Evolutionary conservation across 2,329 filamentous ascomycete species (phyloP).

Genomic region (Claviceps sp.): DNA sequence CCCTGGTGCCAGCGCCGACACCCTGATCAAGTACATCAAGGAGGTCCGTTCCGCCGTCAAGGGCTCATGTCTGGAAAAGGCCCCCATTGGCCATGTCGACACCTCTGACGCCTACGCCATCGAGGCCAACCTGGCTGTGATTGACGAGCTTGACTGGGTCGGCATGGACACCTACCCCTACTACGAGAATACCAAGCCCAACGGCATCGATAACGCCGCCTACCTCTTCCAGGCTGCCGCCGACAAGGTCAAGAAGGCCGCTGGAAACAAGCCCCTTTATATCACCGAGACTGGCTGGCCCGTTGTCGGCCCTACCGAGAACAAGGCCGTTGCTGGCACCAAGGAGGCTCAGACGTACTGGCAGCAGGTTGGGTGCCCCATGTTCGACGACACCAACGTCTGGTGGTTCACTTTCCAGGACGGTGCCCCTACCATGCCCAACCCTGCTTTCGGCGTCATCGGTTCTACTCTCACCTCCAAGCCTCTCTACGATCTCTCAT

Average conservation of each 20-base stretch:
- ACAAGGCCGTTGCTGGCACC: slow-evolving; percentile 47
- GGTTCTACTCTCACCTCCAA: slow-evolving; percentile 37
- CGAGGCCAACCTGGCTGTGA: slow-evolving; percentile 54
- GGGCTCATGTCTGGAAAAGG: slow-evolving; percentile 43
- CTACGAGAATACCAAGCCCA: slow-evolving; percentile 58
- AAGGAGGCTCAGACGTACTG: slow-evolving; percentile 70
- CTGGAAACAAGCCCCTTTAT: slow-evolving; percentile 61
- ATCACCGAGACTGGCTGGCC: slow-evolving; percentile 86
- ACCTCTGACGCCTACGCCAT: slow-evolving; percentile 78
- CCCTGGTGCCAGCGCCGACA: slow-evolving; percentile 47
- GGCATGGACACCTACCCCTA: slow-evolving; percentile 80
- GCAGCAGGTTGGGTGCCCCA: slow-evolving; percentile 61
- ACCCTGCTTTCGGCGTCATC: slow-evolving; percentile 59
- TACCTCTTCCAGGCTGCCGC: slow-evolving; percentile 56
- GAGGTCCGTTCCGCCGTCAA: slow-evolving; percentile 51
- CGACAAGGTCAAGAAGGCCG: slow-evolving; percentile 41
- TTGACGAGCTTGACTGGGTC: slow-evolving; percentile 60
- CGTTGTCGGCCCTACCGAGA: slow-evolving; percentile 50
- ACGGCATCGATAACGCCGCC: slow-evolving; percentile 51
- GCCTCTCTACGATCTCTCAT: slow-evolving; percentile 52
- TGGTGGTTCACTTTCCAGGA: slow-evolving; percentile 75
- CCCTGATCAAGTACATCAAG: slow-evolving; percentile 56
- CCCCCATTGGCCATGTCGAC: slow-evolving; percentile 70
- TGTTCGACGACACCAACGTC: slow-evolving; percentile 50
- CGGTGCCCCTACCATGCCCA: slow-evolving; percentile 41